Percentiles rank a stretch among this genome's conserved stretches.
phyloP scores from a whole-genome alignment of 202 grass and related monocot genomes.

The Alloteropsis angusta region DNA sequence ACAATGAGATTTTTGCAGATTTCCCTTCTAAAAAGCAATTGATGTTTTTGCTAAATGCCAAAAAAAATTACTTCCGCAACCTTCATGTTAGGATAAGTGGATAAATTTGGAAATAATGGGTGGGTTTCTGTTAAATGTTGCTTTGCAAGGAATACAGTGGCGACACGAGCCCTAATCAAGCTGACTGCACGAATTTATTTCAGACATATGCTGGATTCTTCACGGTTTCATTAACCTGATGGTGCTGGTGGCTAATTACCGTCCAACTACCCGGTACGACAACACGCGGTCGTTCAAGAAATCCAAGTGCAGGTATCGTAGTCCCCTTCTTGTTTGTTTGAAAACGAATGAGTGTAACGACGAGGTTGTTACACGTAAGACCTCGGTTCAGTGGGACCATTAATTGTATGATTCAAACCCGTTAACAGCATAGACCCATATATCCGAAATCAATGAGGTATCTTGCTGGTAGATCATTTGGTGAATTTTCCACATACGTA shows the following conservation, averaged over 20 bases:
- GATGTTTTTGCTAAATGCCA: too few relatives aligned
- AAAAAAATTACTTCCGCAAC: too few relatives aligned
- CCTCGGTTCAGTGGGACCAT: not conserved
- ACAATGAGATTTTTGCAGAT: too few relatives aligned
- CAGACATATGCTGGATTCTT: not conserved
- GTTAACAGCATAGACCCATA: not conserved
- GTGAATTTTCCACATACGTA: not conserved
- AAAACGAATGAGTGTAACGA: not conserved
- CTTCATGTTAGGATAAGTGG: too few relatives aligned
- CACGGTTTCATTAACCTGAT: not conserved
- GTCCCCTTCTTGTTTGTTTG: not conserved
- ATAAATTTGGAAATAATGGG: too few relatives aligned
- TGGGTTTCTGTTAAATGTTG: too few relatives aligned
- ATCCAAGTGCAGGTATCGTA: not conserved
- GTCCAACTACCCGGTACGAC: not conserved
- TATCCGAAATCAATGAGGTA: not conserved
- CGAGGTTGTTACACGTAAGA: conserved; percentile 10
- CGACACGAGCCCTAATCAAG: not conserved
- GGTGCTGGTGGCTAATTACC: not conserved
- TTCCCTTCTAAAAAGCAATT: too few relatives aligned
- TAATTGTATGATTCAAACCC: conserved; percentile 12
- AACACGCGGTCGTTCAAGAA: not conserved
- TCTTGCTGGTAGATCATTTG: not conserved
- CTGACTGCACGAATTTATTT: too few relatives aligned
- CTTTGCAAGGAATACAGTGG: too few relatives aligned